Conservation (phyloP, 768 basidiomycete species). For the Tylopilus vinaceipallidus region DNA sequence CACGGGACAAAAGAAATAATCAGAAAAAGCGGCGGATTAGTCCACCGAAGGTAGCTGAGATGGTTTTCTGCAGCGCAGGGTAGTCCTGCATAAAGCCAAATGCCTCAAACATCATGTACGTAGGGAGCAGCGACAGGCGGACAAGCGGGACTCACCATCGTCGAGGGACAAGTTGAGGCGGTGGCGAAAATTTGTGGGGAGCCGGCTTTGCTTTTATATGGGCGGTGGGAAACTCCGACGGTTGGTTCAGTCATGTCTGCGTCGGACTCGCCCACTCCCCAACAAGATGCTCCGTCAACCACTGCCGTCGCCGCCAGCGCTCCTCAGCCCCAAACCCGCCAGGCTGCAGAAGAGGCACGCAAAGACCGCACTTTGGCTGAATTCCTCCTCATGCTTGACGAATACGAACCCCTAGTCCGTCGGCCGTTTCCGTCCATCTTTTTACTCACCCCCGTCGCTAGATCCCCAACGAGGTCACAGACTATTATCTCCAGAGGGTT, state of each 20-base stretch:
- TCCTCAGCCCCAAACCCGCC: constrained; percentile 51
- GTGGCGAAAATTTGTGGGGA: constrained; percentile 1
- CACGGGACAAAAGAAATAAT: no score
- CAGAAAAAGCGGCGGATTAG: constrained; percentile 48
- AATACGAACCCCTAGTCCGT: constrained; percentile 90
- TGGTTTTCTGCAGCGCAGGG: constrained; percentile 80
- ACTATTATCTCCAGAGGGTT: constrained; percentile 93
- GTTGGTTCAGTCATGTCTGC: constrained; percentile 31
- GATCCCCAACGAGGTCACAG: constrained; percentile 98
- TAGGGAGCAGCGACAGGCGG: constrained; percentile 24
- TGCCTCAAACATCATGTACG: constrained; percentile 84
- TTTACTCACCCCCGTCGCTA: constrained; percentile 31
- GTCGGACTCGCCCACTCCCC: constrained; percentile 33
- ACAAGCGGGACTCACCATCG: constrained; percentile 21
- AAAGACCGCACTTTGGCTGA: constrained; percentile 91
- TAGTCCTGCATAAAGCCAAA: constrained; percentile 80
- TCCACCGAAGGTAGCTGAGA: constrained; percentile 89
- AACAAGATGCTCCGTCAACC: constrained; percentile 23
- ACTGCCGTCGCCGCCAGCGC: constrained; percentile 16
- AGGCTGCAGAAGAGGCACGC: constrained; percentile 75
- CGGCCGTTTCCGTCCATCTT: neutral
- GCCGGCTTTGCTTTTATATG: constrained; percentile 28
- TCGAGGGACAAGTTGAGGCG: neutral
- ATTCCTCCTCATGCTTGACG: constrained; percentile 94
- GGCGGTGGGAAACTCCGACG: constrained; percentile 31